phyloP scores from a whole-genome alignment of 2,329 filamentous ascomycete genomes.

The Penicillium freii region DNA sequence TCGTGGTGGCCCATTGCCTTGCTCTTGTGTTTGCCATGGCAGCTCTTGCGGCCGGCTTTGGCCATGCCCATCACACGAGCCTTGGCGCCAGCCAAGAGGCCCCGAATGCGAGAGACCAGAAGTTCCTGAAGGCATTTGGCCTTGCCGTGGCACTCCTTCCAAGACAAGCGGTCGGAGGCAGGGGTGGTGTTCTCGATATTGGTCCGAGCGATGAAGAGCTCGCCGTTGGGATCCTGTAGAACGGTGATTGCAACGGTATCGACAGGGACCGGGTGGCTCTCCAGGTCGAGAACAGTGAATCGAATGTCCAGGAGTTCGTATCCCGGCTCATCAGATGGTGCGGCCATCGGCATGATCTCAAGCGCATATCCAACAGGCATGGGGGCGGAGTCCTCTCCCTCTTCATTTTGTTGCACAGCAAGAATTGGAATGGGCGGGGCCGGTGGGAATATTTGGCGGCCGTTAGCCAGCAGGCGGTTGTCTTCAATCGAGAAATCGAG shows the following conservation, averaged over 20 bases:
- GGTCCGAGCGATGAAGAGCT: slow-evolving; percentile 39
- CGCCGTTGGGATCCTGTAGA: slow-evolving; percentile 36
- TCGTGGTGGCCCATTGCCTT: slow-evolving; percentile 6
- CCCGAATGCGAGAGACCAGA: slow-evolving; percentile 40
- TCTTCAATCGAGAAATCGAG: slow-evolving; percentile 39
- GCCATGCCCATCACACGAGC: slow-evolving; percentile 35
- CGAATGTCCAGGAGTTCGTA: slow-evolving; percentile 40
- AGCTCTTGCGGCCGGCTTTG: slow-evolving; percentile 31
- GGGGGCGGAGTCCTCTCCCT: slow-evolving; percentile 38
- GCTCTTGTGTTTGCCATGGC: slow-evolving; percentile 28
- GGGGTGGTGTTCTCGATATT: slow-evolving; percentile 40
- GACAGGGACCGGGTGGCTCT: slow-evolving; percentile 44
- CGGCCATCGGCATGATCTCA: slow-evolving; percentile 37
- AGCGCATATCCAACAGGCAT: slow-evolving; percentile 45
- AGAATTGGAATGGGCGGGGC: slow-evolving; percentile 31
- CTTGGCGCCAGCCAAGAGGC: slow-evolving; percentile 40
- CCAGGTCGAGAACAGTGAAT: slow-evolving; percentile 48
- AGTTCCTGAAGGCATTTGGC: slow-evolving; percentile 41
- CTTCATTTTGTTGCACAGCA: slow-evolving; percentile 36
- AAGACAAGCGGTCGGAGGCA: slow-evolving; percentile 37
- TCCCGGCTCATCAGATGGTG: slow-evolving; percentile 31
- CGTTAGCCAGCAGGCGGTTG: slow-evolving; percentile 38
- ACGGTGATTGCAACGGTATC: slow-evolving; percentile 44
- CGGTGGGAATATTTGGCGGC: slow-evolving; percentile 41
- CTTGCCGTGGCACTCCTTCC: slow-evolving; percentile 45